These are phyloP conservation scores for Pseudogymnoascus sp. DNA, from an alignment of 2,329 filamentous ascomycete genomes.

Conservation along the genomic window DNA sequence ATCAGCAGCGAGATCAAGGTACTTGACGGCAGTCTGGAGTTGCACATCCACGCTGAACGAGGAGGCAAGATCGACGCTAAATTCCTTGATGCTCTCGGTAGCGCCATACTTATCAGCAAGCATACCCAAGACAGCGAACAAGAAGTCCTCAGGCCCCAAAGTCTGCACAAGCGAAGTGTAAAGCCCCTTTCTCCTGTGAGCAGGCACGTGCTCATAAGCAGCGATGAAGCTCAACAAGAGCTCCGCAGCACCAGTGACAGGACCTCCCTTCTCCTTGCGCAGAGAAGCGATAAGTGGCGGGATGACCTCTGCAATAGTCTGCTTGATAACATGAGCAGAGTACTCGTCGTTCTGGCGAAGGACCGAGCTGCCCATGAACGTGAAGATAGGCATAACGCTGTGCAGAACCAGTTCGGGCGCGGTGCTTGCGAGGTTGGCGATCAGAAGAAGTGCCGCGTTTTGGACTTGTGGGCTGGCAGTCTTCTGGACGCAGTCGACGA, in stretches of 20 bases:
- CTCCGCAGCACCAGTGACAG: slow-evolving; percentile 77
- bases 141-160: slow-evolving; percentile 76
- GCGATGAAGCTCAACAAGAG: slow-evolving; percentile 93
- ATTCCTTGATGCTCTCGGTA: slow-evolving; percentile 67
- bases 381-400: slow-evolving; percentile 98
- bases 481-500: slow-evolving; percentile 90
- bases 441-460: slow-evolving; percentile 80
- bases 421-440: slow-evolving; percentile 78
- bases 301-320: slow-evolving; percentile 89
- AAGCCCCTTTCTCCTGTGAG: slow-evolving; percentile 72
- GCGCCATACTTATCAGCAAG: slow-evolving; percentile 81
- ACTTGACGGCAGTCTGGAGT: slow-evolving; percentile 69
- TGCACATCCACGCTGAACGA: slow-evolving; percentile 70
- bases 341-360: slow-evolving; percentile 93
- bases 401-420: slow-evolving; percentile 89
- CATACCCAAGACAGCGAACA: slow-evolving; percentile 83
- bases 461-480: slow-evolving; percentile 90
- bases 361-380: slow-evolving; percentile 90
- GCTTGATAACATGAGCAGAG: slow-evolving; percentile 90
- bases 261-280: slow-evolving; percentile 68
- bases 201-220: slow-evolving; percentile 91
- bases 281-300: slow-evolving; percentile 85
- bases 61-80: slow-evolving; percentile 68
- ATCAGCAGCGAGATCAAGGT: slow-evolving; percentile 69
- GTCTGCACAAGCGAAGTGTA: slow-evolving; percentile 83